Evolutionary conservation across 164 flowering plant genomes (phyloP), one percentile per base, ranked within the genome.

Genomic region (Protea cynaroides): DNA sequence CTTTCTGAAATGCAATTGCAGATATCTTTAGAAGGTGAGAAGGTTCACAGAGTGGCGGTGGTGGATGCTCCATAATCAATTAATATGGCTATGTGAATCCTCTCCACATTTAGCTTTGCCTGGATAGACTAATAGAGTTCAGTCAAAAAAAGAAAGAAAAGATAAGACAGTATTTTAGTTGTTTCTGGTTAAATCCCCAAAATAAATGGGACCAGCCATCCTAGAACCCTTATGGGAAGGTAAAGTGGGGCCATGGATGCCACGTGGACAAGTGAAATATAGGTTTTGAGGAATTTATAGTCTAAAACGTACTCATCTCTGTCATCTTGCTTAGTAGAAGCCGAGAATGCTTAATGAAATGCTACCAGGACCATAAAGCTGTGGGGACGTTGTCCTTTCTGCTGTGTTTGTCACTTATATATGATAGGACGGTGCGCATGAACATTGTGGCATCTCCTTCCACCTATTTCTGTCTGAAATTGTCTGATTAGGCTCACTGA

Each of bases 1-100:
- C 43, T 63, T 53, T 57, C 25, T 53, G 74, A 23, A 67, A 72
- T 80, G 79, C 69, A 63, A 74, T 60, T 62, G 75, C 75, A 59
- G 79, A 52, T 34, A 71, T 21, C 46, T 47, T 37, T 23, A 21
- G 22, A 15, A 36, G 23, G 36, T 10, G 58, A 13, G 56, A 13
- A 15, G 29, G 36, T 59, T 13, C 14, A 47, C 21, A n/a, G 56
- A 49, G 24, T 37, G 22, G 46, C 19, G 49, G 49, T 38, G 38
- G 19, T 49, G 52, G 19, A 5, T 49, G 52, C 52, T 49, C 19
- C 52, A 29, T 29, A 29, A 13, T 49, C 52, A 14, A 15, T 18
- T 3, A 49, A 49, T 40, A 40, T 40, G 52, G 52, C 52, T 13
- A 12, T 40, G 46, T 49, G 18, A 12, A 15, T 49, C 52, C 14